Evolutionary conservation across 2,329 filamentous ascomycete genomes (phyloP), one percentile per base, ranked within the genome.

Genomic region (Hymenoscyphus fraxineus): DNA sequence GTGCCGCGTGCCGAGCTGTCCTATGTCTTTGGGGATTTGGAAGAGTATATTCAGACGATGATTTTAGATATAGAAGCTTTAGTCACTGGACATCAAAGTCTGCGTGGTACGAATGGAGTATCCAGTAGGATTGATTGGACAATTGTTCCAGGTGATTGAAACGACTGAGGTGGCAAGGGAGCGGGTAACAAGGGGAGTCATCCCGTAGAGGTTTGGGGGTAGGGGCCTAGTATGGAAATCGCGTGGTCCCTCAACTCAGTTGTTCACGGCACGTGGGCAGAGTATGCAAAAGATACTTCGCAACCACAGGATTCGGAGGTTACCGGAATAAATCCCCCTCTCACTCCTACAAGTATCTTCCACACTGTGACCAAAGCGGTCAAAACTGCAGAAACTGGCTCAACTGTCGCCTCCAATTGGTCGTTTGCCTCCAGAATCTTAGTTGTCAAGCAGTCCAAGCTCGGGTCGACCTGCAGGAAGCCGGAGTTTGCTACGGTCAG

Each of bases 401-500:
- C n/a, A 57, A 32, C n/a, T 56, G 31, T 54, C 47, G 31, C 51
- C 58, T 60, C 63, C 59, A 66, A 58, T 64, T 38, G 27, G 57
- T 66, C 64, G 69, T 71, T 71, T 71, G 69, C 65, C 27, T 63
- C 38, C 56, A 31, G 64, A 31, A 31, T 32, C 6, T 35, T 22
- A 65, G 44, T 27, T 61, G 66, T 65, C 56, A 59, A 66, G 64
- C 65, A 60, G 58, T 60, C 62, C 57, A 59, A 65, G 65, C 65
- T 67, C 60, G 63, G 64, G 54, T 64, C 54, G 44, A 41, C 35
- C 67, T 70, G 69, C 66, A 67, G 58, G 57, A 60, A 67, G 51
- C 69, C 68, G 65, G 13, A n/a, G 67, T 69, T 68, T 68, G 65
- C 65, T 64, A 59, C 62, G 67, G 31, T 62, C 69, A 70, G 59